A percentile compares a stretch with the other conserved stretches of the same genome.
Evolutionary conservation across 2,329 filamentous ascomycete genomes (phyloP).

Genomic region (Clarireedia paspali): DNA sequence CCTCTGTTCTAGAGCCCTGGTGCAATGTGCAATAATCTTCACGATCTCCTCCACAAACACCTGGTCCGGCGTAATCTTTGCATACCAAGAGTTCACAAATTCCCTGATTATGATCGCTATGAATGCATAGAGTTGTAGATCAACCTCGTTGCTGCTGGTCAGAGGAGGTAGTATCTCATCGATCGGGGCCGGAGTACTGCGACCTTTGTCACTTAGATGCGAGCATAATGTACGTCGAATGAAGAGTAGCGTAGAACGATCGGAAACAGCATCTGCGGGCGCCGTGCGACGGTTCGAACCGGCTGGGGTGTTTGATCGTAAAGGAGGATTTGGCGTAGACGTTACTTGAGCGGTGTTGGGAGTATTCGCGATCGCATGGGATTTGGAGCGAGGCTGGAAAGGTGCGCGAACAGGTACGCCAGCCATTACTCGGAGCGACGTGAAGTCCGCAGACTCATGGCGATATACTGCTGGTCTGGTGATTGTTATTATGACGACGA

Average conservation of each 20-base stretch:
- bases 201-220: slow-evolving; percentile 54
- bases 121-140: slow-evolving; percentile 86
- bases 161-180: slow-evolving; percentile 81
- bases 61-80: slow-evolving; percentile 83
- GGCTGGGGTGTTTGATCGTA: slow-evolving; percentile 16
- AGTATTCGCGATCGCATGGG: not conserved
- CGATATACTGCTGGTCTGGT: not conserved
- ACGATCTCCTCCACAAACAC: slow-evolving; percentile 81
- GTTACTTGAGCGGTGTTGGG: not conserved
- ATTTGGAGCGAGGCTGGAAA: slow-evolving; percentile 10
- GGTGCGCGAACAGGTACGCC: slow-evolving; percentile 6
- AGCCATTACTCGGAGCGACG: slow-evolving; percentile 6
- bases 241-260: slow-evolving; percentile 71
- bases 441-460: not conserved
- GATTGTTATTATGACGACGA: not conserved
- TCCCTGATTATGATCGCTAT: slow-evolving; percentile 85
- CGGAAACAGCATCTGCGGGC: slow-evolving; percentile 51
- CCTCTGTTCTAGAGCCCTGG: slow-evolving; percentile 77
- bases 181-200: slow-evolving; percentile 49
- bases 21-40: slow-evolving; percentile 87
- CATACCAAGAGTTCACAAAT: slow-evolving; percentile 90
- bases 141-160: slow-evolving; percentile 89
- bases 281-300: slow-evolving; percentile 28
- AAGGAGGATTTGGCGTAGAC: slow-evolving; percentile 1
- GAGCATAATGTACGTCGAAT: slow-evolving; percentile 79